Percentiles rank a stretch among this genome's conserved stretches.
Evolutionary conservation across 164 flowering plant species (phyloP).

Genomic region (Pachysandra terminalis): DNA sequence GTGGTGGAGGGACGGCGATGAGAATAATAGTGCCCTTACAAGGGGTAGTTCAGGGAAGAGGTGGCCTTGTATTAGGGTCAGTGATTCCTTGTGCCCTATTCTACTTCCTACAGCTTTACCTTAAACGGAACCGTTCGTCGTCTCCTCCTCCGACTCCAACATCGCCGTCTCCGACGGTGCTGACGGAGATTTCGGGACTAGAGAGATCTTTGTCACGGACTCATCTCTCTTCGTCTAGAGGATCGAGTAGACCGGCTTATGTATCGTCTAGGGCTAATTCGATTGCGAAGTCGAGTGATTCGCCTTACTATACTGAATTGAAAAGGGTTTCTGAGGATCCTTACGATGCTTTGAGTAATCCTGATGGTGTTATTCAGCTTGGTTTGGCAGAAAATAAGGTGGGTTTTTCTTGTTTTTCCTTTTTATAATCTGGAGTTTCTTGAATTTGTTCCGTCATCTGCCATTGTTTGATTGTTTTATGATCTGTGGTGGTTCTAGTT

Average conservation of each 20-base stretch:
- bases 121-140: slow-evolving; percentile 52
- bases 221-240: slow-evolving; percentile 53
- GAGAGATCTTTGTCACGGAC: slow-evolving; percentile 47
- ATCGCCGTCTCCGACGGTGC: slow-evolving; percentile 26
- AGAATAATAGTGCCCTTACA: slow-evolving; percentile 91
- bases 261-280: slow-evolving; percentile 60
- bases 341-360: slow-evolving; percentile 55
- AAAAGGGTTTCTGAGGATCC: slow-evolving; percentile 49
- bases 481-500: slow-evolving; percentile 46
- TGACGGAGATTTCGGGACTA: slow-evolving; percentile 34
- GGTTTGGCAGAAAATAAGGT: slow-evolving; percentile 82
- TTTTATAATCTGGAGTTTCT: slow-evolving; percentile 8
- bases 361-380: slow-evolving; percentile 80
- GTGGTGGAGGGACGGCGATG: slow-evolving; percentile 65
- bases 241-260: slow-evolving; percentile 42
- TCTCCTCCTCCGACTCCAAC: slow-evolving; percentile 36
- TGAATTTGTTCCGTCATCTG: slow-evolving; percentile 5
- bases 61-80: slow-evolving; percentile 85
- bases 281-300: slow-evolving; percentile 39
- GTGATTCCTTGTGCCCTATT: slow-evolving; percentile 92
- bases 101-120: slow-evolving; percentile 78
- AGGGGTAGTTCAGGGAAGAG: slow-evolving; percentile 86
- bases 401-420: slow-evolving; percentile 1
- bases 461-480: slow-evolving; percentile 2
- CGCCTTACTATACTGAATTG: slow-evolving; percentile 54